These are phyloP conservation scores for Penicillium chermesinum DNA, from an alignment of 495 filamentous ascomycete species.

Conservation along the genomic window DNA sequence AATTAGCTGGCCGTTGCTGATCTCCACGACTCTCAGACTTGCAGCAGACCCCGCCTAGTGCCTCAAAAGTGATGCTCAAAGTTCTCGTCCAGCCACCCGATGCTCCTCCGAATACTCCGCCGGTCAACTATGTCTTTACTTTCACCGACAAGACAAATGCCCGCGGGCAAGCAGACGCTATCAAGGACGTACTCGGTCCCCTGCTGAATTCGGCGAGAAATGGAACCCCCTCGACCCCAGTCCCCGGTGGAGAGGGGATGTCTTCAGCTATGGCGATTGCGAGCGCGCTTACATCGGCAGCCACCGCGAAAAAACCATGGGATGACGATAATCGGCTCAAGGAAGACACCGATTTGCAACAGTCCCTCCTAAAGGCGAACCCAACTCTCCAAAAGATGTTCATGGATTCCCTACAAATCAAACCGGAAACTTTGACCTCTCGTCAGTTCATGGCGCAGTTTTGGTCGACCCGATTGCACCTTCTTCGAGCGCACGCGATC, in stretches of 20 bases:
- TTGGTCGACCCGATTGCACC: constrained; percentile 79
- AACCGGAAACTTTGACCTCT: constrained; percentile 73
- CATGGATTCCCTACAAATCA: constrained; percentile 68
- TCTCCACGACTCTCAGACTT: constrained; percentile 51
- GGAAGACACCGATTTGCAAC: constrained; percentile 70
- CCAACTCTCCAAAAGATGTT: constrained; percentile 70
- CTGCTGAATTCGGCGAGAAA: constrained; percentile 67
- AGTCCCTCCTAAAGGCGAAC: constrained; percentile 76
- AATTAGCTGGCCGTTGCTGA: constrained; percentile 4
- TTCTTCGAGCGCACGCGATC: constrained; percentile 85
- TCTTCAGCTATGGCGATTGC: constrained; percentile 57
- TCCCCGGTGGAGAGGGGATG: constrained; percentile 37
- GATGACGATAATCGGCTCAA: constrained; percentile 75
- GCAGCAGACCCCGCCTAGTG: constrained; percentile 82
- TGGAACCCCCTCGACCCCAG: constrained; percentile 31
- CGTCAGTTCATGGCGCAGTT: constrained; percentile 81
- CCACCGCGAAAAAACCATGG: constrained; percentile 48
- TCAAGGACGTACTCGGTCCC: constrained; percentile 75
- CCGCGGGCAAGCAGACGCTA: constrained; percentile 72
- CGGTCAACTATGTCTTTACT: constrained; percentile 72
- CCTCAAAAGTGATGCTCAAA: constrained; percentile 86
- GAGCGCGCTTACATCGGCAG: constrained; percentile 44
- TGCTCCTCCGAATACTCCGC: constrained; percentile 39
- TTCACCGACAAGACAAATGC: constrained; percentile 77
- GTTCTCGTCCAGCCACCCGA: constrained; percentile 65